phyloP scores from a whole-genome alignment of 2,329 filamentous ascomycete species.

The Bisporella sp. region DNA sequence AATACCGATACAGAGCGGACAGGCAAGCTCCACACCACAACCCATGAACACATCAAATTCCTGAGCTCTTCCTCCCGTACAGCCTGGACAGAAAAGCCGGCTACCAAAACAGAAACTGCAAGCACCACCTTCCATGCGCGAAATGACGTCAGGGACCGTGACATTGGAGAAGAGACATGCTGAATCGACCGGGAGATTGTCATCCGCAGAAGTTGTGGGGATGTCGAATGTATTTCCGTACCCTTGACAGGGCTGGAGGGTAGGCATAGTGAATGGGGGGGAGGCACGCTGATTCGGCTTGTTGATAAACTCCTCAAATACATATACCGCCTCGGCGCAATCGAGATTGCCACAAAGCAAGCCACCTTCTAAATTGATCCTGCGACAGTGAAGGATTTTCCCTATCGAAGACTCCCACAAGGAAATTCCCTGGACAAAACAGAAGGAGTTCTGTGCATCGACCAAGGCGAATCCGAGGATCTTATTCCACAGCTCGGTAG shows the following conservation, averaged over 20 bases:
- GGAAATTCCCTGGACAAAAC: background rate
- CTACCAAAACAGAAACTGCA: background rate
- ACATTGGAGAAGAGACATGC: background rate
- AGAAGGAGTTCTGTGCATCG: background rate
- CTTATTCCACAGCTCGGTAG: background rate
- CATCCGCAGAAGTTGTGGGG: background rate
- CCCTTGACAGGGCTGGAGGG: background rate
- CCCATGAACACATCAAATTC: background rate
- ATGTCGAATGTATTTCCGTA: background rate
- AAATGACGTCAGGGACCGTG: background rate
- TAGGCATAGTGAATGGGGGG: background rate
- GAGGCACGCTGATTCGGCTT: background rate
- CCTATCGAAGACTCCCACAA: background rate
- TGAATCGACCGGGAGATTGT: background rate
- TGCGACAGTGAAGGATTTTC: background rate
- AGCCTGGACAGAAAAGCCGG: background rate
- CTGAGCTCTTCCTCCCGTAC: background rate
- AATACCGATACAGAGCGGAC: constrained; percentile 1
- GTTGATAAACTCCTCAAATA: background rate
- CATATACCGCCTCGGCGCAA: background rate
- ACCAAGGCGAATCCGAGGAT: background rate
- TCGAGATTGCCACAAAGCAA: background rate
- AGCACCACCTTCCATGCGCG: constrained; percentile 1
- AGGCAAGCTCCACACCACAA: background rate
- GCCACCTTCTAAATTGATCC: background rate